Evolutionary conservation across 345 rosid species (phyloP).

Genomic region (Ceriops tagal): DNA sequence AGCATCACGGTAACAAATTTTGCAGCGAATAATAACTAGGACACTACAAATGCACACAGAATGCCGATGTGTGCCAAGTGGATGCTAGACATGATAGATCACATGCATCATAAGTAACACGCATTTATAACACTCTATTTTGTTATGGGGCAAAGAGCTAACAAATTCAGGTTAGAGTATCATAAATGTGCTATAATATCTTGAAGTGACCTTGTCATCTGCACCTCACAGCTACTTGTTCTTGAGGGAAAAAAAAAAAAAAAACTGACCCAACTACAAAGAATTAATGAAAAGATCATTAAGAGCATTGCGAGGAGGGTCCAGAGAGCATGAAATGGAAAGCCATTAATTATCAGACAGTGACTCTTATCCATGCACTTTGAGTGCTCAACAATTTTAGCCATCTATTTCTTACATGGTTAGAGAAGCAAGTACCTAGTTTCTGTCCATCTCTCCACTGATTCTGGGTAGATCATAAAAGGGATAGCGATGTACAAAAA

Average conservation of each 20-base stretch:
- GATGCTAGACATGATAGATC: no score
- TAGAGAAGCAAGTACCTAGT: not conserved
- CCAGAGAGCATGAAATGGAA: constrained; percentile 2
- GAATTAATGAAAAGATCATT: not conserved
- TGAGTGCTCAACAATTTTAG: constrained; percentile 2
- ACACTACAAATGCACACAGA: no score
- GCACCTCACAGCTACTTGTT: not conserved
- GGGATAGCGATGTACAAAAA: constrained; percentile 16
- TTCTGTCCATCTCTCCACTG: not conserved
- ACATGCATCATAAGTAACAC: not conserved
- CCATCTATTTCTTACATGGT: not conserved
- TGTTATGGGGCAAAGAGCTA: not conserved
- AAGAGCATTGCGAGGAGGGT: not conserved
- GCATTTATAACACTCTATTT: not conserved
- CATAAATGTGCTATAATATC: not conserved
- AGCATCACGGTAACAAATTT: no score
- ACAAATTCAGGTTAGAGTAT: not conserved
- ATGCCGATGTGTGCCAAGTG: no score
- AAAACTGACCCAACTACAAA: not conserved
- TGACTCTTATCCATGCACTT: constrained; percentile 12
- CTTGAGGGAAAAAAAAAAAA: not conserved
- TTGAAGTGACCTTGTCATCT: not conserved
- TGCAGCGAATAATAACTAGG: no score
- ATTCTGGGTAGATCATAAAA: not conserved
- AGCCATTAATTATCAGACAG: constrained; percentile 1